phyloP scores from a whole-genome alignment of 2,329 filamentous ascomycete species.

The Pseudopyricularia javanii region DNA sequence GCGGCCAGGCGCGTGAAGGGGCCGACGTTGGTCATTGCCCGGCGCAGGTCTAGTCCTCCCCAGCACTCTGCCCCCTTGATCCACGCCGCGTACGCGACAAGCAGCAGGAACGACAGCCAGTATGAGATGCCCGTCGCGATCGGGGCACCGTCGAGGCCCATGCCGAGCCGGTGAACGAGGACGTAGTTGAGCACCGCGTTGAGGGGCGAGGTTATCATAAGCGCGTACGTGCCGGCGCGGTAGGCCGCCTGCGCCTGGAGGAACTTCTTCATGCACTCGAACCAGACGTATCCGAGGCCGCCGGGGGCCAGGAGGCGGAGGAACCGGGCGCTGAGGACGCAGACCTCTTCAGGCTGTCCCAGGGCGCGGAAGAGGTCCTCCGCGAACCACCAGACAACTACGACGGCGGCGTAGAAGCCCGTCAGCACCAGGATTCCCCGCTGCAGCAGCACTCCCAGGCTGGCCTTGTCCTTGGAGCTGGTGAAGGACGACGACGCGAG shows the following conservation, averaged over 20 bases:
- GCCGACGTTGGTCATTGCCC: constrained; percentile 52
- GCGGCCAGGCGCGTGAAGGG: constrained; percentile 64
- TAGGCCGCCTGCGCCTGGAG: constrained; percentile 88
- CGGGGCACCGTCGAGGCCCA: constrained; percentile 69
- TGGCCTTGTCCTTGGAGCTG: constrained; percentile 64
- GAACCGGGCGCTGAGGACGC: constrained; percentile 60
- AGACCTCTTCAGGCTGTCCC: constrained; percentile 69
- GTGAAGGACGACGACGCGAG: constrained; percentile 75
- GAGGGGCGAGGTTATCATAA: constrained; percentile 70
- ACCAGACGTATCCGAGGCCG: constrained; percentile 77
- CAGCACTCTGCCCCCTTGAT: constrained; percentile 64
- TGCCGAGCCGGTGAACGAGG: constrained; percentile 58
- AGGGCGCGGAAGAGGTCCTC: constrained; percentile 62
- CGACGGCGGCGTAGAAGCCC: constrained; percentile 60
- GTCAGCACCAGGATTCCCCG: constrained; percentile 61
- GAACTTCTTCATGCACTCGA: constrained; percentile 77
- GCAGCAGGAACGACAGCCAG: constrained; percentile 69
- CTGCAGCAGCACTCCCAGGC: constrained; percentile 69
- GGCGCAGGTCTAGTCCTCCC: constrained; percentile 56
- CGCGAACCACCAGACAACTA: constrained; percentile 61
- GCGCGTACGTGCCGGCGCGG: constrained; percentile 67
- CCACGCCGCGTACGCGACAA: constrained; percentile 62
- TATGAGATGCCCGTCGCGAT: constrained; percentile 76
- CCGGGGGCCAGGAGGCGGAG: constrained; percentile 65
- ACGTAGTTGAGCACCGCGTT: constrained; percentile 72